Evolutionary conservation across 2,329 filamentous ascomycete genomes (phyloP), one percentile per base, ranked within the genome.

Genomic region (Diaporthe citri): DNA sequence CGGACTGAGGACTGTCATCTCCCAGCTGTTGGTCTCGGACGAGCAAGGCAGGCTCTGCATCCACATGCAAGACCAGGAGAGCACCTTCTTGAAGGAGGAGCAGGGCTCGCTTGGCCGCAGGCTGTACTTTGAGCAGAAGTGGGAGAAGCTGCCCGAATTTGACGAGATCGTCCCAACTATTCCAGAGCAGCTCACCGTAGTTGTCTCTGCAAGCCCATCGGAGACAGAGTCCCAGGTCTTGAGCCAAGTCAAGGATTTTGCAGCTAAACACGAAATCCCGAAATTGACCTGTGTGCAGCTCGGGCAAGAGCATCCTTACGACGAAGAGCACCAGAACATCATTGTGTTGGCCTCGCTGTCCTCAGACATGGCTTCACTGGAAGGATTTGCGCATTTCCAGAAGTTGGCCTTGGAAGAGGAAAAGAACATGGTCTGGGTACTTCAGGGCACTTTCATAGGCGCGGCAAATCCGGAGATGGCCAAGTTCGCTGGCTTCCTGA

Each of bases 1-100:
- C 1, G 62, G 62, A 0, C 22, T 67, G 46, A 36, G 62, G 13
- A 67, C 62, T 4, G 62, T 67, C 31, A 67, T 67, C 13, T 67
- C 62, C 2, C 62, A 67, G 43, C 62, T 67, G 2, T 25, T 67
- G 43, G 62, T 67, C 3, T 67, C 62, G 1, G 62, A 67, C 39
- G 62, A 67, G 62, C 46, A 67, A 10, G 62, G 62, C 22, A 52
- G 62, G 31, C 62, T 67, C 1, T 67, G 62, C 22, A 67, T 67
- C 22, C 62, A 67, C 6, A 67, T 67, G 62, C 62, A 67, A 31
- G 62, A 67, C 28, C 62, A 67, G 22, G 62, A 67, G 46, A 67
- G 62, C 10, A 67, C 62, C 1, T 67, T 67, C 46, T 20, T 67
- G 46, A 67, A 67, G 46, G 62, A 67, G 22, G 62, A 67, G 25